Percentiles rank a stretch among this genome's conserved stretches.
Evolutionary conservation across 495 filamentous ascomycete genomes (phyloP).

Genomic region (Podospora pseudoanserina): DNA sequence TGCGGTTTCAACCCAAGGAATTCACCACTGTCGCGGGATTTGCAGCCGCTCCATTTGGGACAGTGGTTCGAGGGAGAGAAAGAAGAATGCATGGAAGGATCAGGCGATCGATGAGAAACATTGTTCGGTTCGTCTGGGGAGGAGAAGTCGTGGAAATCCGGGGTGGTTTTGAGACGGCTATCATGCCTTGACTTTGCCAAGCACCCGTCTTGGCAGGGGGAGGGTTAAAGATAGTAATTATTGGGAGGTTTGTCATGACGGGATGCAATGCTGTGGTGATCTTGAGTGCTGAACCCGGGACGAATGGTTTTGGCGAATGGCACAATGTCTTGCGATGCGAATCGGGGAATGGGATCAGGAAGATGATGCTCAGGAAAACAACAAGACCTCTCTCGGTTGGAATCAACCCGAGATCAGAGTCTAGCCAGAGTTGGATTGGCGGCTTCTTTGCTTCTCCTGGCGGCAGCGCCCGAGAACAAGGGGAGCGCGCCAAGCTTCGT

Average conservation of each 20-base stretch:
- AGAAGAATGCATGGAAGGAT: no score
- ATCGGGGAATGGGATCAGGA: not conserved
- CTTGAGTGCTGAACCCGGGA: not conserved
- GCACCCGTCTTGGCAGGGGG: not conserved
- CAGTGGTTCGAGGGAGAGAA: no score
- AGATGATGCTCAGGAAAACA: not conserved
- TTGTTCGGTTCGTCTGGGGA: no score
- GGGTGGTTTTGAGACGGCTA: not conserved
- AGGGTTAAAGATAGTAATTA: not conserved
- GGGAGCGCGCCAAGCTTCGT: not conserved
- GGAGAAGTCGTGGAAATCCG: no score
- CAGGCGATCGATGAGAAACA: no score
- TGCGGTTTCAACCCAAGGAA: no score
- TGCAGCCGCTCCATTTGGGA: no score
- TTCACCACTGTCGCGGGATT: no score
- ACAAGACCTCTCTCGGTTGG: not conserved
- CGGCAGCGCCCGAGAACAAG: not conserved
- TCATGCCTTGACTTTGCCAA: not conserved
- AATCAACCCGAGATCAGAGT: not conserved
- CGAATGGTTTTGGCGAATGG: not conserved
- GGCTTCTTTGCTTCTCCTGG: not conserved
- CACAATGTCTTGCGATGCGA: not conserved
- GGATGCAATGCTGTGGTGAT: not conserved
- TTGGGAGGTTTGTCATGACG: not conserved
- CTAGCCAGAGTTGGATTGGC: not conserved